Evolutionary conservation across 2,329 filamentous ascomycete genomes (phyloP).

Genomic region (Cladosporium sp.): DNA sequence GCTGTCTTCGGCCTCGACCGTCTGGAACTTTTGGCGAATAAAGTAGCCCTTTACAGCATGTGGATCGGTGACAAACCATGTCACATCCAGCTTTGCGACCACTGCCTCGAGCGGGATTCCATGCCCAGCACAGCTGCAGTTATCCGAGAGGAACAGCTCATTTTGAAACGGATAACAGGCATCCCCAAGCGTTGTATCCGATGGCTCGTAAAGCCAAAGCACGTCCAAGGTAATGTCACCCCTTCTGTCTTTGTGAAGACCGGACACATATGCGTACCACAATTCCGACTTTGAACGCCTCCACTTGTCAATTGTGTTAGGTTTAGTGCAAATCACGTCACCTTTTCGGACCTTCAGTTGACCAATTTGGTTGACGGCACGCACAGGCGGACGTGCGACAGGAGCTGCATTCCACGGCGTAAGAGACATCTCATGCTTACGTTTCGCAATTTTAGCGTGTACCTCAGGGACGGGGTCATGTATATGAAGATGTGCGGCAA

Average conservation of each 20-base stretch:
- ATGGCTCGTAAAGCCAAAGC: conserved; percentile 72
- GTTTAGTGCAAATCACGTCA: conserved; percentile 53
- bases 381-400: not conserved
- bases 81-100: conserved; percentile 58
- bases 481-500: conserved; percentile 52
- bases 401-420: conserved; percentile 25
- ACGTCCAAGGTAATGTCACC: conserved; percentile 57
- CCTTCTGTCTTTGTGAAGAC: conserved; percentile 43
- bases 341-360: conserved; percentile 44
- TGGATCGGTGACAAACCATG: conserved; percentile 58
- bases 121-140: conserved; percentile 67
- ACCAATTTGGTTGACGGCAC: not conserved
- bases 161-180: conserved; percentile 70
- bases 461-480: conserved; percentile 29
- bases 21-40: conserved; percentile 69
- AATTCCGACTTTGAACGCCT: conserved; percentile 46
- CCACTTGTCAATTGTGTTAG: conserved; percentile 59
- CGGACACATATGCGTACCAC: conserved; percentile 73
- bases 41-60: conserved; percentile 58
- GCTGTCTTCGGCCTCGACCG: conserved; percentile 45
- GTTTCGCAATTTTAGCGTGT: conserved; percentile 19
- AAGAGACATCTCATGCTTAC: conserved; percentile 32
- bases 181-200: conserved; percentile 68
- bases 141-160: conserved; percentile 75
- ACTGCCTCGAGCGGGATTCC: conserved; percentile 60